Evolutionary conservation across 306 rosid genomes (phyloP).

Genomic region (Lagenaria siceraria): DNA sequence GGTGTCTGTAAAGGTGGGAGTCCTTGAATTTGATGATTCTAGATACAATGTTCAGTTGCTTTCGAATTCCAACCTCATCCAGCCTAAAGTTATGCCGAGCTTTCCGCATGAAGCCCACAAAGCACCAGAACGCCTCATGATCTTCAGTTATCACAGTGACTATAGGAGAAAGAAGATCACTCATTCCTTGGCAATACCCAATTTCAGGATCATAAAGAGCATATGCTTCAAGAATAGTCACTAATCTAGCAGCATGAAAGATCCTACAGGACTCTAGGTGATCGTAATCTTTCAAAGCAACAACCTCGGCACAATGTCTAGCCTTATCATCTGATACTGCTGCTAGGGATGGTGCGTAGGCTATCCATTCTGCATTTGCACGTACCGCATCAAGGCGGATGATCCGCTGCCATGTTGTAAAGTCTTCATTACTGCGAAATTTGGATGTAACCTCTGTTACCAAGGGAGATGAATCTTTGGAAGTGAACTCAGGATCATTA

Average conservation of each 20-base stretch:
- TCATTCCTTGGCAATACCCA: constrained; percentile 99
- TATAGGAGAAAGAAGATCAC: constrained; percentile 94
- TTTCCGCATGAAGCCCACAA: constrained; percentile 97
- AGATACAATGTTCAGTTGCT: constrained; percentile 79
- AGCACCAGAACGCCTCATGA: constrained; percentile 99
- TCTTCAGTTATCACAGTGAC: constrained; percentile 68
- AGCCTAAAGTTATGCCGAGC: constrained; percentile 98
- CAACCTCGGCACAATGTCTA: constrained; percentile 64
- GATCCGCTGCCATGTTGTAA: constrained; percentile 88
- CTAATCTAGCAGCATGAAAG: constrained; percentile 84
- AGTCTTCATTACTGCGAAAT: constrained; percentile 50
- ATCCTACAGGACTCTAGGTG: constrained; percentile 77
- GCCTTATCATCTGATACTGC: constrained; percentile 55
- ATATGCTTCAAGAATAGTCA: constrained; percentile 96
- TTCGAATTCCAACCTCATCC: constrained; percentile 90
- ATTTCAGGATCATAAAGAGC: constrained; percentile 92
- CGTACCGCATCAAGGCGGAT: constrained; percentile 96
- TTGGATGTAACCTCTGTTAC: constrained; percentile 33
- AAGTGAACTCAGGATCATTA: constrained; percentile 30
- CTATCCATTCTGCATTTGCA: constrained; percentile 86
- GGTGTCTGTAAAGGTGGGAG: constrained; percentile 75
- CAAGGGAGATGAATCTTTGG: constrained; percentile 47
- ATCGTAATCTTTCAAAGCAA: constrained; percentile 86
- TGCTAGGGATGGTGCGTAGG: constrained; percentile 52
- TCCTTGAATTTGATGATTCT: constrained; percentile 80